Percentiles rank a stretch among this genome's conserved stretches.
Conservation (phyloP, 371 early-diverging fungal species). For the Cladochytrium tenue region DNA sequence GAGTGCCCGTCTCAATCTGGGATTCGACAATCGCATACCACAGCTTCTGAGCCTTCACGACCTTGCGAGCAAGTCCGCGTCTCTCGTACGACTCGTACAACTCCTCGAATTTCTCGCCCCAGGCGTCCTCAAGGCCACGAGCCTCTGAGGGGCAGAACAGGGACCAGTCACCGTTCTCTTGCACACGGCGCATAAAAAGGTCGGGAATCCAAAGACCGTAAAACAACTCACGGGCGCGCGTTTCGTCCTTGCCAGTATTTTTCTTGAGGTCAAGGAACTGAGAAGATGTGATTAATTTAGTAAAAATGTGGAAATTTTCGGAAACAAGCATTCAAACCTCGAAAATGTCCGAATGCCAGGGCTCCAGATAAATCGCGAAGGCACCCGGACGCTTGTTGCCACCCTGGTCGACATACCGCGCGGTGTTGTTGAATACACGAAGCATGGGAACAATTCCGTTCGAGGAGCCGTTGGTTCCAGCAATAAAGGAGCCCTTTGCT, state of each 20-base stretch:
- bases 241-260: conserved; percentile 98
- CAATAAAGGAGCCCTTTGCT: conserved; percentile 93
- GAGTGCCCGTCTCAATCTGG: conserved; percentile 99
- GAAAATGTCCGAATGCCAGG: conserved; percentile 99
- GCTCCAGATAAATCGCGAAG: conserved; percentile 98
- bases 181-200: conserved; percentile 98
- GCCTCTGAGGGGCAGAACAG: conserved; percentile 98
- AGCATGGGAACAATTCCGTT: conserved; percentile 99
- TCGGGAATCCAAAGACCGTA: conserved; percentile 99
- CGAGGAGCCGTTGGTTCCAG: conserved; percentile 96
- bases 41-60: conserved; percentile 95
- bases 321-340: conserved; percentile 43
- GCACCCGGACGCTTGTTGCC: conserved; percentile 99
- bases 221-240: conserved; percentile 96
- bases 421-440: conserved; percentile 97
- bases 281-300: background rate
- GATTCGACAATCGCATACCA: conserved; percentile 98
- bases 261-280: conserved; percentile 94
- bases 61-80: conserved; percentile 81
- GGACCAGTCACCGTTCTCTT: conserved; percentile 92
- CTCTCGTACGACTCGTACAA: conserved; percentile 91
- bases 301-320: background rate
- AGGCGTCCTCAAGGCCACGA: conserved; percentile 86
- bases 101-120: conserved; percentile 94
- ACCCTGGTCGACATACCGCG: conserved; percentile 98